phyloP scores from a whole-genome alignment of 2,329 filamentous ascomycete genomes.

The Metarhizium brunneum region DNA sequence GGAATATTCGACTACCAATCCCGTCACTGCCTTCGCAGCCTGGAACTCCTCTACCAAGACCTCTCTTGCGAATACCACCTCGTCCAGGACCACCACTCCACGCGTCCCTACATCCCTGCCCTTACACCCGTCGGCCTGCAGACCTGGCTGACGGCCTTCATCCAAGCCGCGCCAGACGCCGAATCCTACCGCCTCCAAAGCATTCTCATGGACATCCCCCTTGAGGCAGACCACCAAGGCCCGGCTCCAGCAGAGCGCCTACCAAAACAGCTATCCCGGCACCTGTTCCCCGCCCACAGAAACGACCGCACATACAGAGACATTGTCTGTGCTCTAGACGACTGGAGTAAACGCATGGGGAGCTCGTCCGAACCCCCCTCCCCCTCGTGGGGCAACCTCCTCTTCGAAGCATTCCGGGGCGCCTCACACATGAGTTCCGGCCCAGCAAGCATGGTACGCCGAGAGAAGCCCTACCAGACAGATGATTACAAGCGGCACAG shows the following conservation, averaged over 20 bases:
- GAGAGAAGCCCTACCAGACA: neutral
- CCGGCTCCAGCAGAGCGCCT: constrained; percentile 53
- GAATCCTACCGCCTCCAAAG: constrained; percentile 63
- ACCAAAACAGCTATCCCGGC: constrained; percentile 67
- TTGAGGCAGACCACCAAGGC: constrained; percentile 30
- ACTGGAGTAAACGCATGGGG: constrained; percentile 22
- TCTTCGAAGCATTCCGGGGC: constrained; percentile 1
- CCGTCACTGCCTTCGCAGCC: constrained; percentile 14
- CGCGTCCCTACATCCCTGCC: constrained; percentile 50
- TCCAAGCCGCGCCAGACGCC: constrained; percentile 65
- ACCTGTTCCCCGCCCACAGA: constrained; percentile 55
- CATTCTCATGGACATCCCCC: constrained; percentile 61
- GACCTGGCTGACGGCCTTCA: constrained; percentile 62
- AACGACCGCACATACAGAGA: constrained; percentile 49
- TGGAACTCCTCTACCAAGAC: constrained; percentile 42
- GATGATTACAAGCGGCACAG: neutral
- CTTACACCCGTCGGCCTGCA: constrained; percentile 61
- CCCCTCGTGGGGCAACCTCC: constrained; percentile 1
- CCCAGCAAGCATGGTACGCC: neutral
- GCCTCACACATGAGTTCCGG: neutral
- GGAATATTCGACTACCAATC: constrained; percentile 42
- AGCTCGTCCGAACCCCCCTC: neutral
- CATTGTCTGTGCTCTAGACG: constrained; percentile 49
- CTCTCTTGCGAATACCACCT: constrained; percentile 55
- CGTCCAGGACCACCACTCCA: constrained; percentile 40